Evolutionary conservation across 148 eudicot species (phyloP), one percentile per base, ranked within the genome.

Genomic region (Rheum nobile): DNA sequence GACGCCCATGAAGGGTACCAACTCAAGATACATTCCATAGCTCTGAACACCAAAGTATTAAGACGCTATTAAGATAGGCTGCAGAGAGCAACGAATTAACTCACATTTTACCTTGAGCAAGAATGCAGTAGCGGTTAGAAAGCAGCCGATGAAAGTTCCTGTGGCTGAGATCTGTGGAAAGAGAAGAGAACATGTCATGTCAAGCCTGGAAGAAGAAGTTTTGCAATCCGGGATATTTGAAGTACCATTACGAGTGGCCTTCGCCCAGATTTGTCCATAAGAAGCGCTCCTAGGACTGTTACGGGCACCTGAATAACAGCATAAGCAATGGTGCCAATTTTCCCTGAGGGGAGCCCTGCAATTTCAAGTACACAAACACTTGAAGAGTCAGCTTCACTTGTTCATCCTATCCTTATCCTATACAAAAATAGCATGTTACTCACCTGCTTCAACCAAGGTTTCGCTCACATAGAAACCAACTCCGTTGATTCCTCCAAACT

Each of bases 181-280:
- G 17, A 54, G 26, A 69, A 69, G 19, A 38, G 2, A 4, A n/a
- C 37, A 61, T 29, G 68, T 14, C 5, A 8, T 57, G 13, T 12
- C 7, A 50, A 24, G 13, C 11, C n/a, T n/a, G n/a, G n/a, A n/a
- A n/a, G n/a, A n/a, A n/a, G n/a, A 44, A 28, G 7, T 7, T 14
- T 46, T 47, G 24, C 10, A 16, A 72, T 48, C 14, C 31, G 26
- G 19, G 38, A 34, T 50, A 14, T 16, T 78, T 69, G 4, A 29
- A 31, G 4, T 76, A 89, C 96, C 86, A 86, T 74, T 34, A 92
- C 84, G 71, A 92, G 93, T 6, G 89, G 86, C 67, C 87, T 83
- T 84, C 98, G 86, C 74, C 98, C 98, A 37, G 91, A 83, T 83
- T 68, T 90, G 74, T 92, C 98, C 85, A 87, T 82, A 17, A 92